These are phyloP conservation scores for Parmales sp. DNA, from an alignment of 108 stramenopile genomes.

Conservation along the genomic window DNA sequence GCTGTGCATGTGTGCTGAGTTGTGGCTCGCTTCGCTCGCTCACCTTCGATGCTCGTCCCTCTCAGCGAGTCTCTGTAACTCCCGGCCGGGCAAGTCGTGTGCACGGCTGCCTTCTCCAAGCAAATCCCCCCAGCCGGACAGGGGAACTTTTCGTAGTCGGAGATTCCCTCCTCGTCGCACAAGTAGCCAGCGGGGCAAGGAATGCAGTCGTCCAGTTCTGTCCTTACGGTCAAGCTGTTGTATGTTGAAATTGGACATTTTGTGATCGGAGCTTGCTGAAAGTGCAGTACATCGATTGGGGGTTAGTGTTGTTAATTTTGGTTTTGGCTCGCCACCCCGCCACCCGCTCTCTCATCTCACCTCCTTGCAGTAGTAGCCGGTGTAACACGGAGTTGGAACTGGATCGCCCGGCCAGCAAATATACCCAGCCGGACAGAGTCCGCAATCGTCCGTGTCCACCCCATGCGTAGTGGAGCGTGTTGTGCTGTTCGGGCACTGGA, in stretches of 20 bases:
- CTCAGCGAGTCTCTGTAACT: slow-evolving; percentile 6
- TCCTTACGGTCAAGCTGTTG: slow-evolving; percentile 11
- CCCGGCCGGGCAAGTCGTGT: slow-evolving; percentile 16
- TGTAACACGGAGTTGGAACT: slow-evolving; percentile 20
- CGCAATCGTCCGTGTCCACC: slow-evolving; percentile 27
- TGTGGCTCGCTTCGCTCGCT: too few relatives aligned
- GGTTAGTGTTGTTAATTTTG: too few relatives aligned
- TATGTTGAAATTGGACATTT: slow-evolving; percentile 30
- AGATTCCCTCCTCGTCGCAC: slow-evolving; percentile 18
- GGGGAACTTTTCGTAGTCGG: slow-evolving; percentile 4
- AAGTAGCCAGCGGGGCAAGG: slow-evolving; percentile 35
- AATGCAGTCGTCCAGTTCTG: slow-evolving; percentile 20
- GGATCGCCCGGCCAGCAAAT: slow-evolving; percentile 6
- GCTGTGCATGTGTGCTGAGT: too few relatives aligned
- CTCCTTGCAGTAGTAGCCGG: slow-evolving; percentile 35
- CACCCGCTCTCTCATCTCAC: slow-evolving; percentile 10
- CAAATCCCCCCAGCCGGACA: slow-evolving; percentile 27
- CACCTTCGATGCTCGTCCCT: background rate
- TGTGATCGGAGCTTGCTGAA: too few relatives aligned
- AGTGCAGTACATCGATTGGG: too few relatives aligned
- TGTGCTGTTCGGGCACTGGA: slow-evolving; percentile 34
- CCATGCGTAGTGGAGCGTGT: slow-evolving; percentile 16
- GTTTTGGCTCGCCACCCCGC: too few relatives aligned
- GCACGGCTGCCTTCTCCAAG: background rate
- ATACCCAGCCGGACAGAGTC: slow-evolving; percentile 28